These are phyloP conservation scores for Malus hybrid DNA, from an alignment of 331 rosid species.

Conservation along the genomic window DNA sequence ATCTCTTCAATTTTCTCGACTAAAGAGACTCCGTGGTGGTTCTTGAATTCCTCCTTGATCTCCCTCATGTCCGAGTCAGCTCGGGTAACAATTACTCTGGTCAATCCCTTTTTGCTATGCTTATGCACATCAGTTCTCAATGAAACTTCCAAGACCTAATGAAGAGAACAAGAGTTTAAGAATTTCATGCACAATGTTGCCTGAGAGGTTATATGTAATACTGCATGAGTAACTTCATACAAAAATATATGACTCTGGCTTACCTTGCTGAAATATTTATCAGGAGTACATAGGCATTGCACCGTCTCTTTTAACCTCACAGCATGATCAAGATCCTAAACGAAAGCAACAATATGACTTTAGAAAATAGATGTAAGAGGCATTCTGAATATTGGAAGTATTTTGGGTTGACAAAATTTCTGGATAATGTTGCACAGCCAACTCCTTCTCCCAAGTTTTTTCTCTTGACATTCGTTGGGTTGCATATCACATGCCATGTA, in stretches of 20 bases:
- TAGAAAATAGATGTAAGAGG: not conserved
- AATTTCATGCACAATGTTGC: not conserved
- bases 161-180: not conserved
- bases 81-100: conserved; percentile 72
- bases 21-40: conserved; percentile 42
- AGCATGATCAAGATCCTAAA: conserved; percentile 53
- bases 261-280: conserved; percentile 62
- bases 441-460: not conserved
- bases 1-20: conserved; percentile 47
- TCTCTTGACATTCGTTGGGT: not conserved
- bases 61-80: conserved; percentile 70
- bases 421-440: not conserved
- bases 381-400: not conserved
- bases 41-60: conserved; percentile 52
- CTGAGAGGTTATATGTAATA: not conserved
- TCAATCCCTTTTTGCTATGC: conserved; percentile 48
- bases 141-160: conserved; percentile 60
- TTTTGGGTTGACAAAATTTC: not conserved
- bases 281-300: conserved; percentile 67
- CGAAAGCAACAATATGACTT: not conserved
- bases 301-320: conserved; percentile 54
- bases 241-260: not conserved
- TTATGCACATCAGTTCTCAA: conserved; percentile 53
- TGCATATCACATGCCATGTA: not conserved
- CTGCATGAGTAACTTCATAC: not conserved